These are phyloP conservation scores for Curvularia hawaiiensis DNA, from an alignment of 2,329 filamentous ascomycete species.

Conservation along the genomic window DNA sequence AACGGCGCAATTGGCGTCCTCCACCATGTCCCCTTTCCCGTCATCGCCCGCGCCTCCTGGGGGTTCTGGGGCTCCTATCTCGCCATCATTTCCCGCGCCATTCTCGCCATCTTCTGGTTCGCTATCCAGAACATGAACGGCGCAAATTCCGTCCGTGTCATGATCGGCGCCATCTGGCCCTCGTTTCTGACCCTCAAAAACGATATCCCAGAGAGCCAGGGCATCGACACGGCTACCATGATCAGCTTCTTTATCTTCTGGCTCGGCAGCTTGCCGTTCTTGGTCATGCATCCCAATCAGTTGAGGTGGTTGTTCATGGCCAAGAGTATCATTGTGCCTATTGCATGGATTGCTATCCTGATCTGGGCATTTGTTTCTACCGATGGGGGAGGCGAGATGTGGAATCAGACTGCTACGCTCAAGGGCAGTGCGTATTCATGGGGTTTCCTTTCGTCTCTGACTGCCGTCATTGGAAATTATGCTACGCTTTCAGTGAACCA, in stretches of 20 bases:
- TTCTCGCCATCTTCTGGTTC: conserved; percentile 66
- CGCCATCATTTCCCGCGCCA: conserved; percentile 58
- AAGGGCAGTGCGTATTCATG: conserved; percentile 59
- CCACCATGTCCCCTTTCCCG: conserved; percentile 61
- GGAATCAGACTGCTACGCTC: conserved; percentile 53
- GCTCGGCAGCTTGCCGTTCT: conserved; percentile 59
- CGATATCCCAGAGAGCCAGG: conserved; percentile 55
- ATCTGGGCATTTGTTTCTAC: conserved; percentile 65
- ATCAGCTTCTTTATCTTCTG: conserved; percentile 64
- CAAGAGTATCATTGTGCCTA: conserved; percentile 56
- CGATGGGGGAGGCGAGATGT: conserved; percentile 57
- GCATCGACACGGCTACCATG: conserved; percentile 63
- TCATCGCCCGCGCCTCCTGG: conserved; percentile 61
- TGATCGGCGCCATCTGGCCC: conserved; percentile 63
- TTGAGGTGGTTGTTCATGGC: conserved; percentile 60
- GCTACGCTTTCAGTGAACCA: conserved; percentile 59
- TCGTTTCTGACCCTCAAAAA: conserved; percentile 61
- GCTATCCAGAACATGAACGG: conserved; percentile 70
- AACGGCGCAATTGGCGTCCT: conserved; percentile 59
- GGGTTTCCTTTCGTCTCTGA: conserved; percentile 58
- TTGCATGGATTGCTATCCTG: conserved; percentile 66
- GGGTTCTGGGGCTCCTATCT: conserved; percentile 63
- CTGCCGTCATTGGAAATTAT: conserved; percentile 57
- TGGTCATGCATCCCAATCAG: conserved; percentile 61
- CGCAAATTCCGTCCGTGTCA: conserved; percentile 58